Conservation (phyloP, 2,329 filamentous ascomycete genomes). For the Verticillium zaregamsianum region DNA sequence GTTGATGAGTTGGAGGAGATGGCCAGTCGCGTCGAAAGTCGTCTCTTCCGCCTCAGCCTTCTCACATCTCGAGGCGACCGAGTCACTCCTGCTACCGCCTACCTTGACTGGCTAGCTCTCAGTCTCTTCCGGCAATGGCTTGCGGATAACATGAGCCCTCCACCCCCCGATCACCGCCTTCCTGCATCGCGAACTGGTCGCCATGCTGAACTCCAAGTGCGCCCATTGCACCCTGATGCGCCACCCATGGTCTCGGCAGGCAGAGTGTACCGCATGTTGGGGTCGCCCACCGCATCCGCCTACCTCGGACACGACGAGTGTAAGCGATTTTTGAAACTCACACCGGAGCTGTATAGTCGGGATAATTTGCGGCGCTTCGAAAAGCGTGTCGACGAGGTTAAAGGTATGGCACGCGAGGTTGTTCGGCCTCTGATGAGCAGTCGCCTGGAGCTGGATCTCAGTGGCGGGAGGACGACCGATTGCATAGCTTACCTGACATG, state of each 20-base stretch:
- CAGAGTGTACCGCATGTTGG: slow-evolving; percentile 73
- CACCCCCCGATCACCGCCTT: slow-evolving; percentile 34
- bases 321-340: slow-evolving; percentile 83
- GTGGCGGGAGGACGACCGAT: slow-evolving; percentile 35
- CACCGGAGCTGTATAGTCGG: slow-evolving; percentile 75
- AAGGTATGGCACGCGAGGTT: slow-evolving; percentile 73
- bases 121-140: slow-evolving; percentile 90
- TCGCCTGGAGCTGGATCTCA: slow-evolving; percentile 74
- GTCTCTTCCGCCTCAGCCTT: slow-evolving; percentile 76
- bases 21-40: slow-evolving; percentile 73
- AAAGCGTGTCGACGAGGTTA: slow-evolving; percentile 82
- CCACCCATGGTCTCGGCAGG: slow-evolving; percentile 59
- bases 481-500: slow-evolving; percentile 48
- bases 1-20: slow-evolving; percentile 86
- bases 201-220: slow-evolving; percentile 22
- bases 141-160: slow-evolving; percentile 80
- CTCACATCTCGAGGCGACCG: slow-evolving; percentile 77
- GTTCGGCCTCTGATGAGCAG: slow-evolving; percentile 85
- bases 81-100: slow-evolving; percentile 73
- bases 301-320: slow-evolving; percentile 85
- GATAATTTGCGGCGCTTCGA: slow-evolving; percentile 87
- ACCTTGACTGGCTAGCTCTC: slow-evolving; percentile 85
- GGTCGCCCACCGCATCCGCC: slow-evolving; percentile 51
- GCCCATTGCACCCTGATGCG: slow-evolving; percentile 29
- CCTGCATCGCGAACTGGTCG: slow-evolving; percentile 22